Conservation (phyloP, 257 asterid species). For the Ajuga chamaepitys region DNA sequence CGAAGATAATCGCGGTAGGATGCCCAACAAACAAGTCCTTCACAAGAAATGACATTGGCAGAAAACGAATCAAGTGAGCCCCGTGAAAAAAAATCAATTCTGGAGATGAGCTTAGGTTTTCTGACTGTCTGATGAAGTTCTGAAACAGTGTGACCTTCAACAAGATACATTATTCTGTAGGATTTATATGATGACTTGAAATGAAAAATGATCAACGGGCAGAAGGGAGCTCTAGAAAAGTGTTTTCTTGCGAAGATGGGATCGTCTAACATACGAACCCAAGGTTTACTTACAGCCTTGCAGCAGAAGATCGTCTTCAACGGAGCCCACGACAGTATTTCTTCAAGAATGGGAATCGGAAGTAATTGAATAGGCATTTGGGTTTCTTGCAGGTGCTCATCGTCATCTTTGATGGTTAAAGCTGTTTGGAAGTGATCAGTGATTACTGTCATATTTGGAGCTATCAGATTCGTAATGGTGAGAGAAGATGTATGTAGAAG, state of each 20-base stretch:
- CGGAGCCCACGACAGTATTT: conserved; percentile 11
- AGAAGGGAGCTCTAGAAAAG: not conserved
- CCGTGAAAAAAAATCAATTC: too few relatives aligned
- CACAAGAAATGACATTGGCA: conserved; percentile 2
- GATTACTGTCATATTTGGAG: too few relatives aligned
- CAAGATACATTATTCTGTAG: conserved; percentile 1
- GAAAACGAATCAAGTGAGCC: conserved; percentile 2
- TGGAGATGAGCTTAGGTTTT: not conserved
- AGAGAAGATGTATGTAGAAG: too few relatives aligned
- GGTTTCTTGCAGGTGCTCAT: not conserved
- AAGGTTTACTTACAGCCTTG: conserved; percentile 1
- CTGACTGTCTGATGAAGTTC: not conserved
- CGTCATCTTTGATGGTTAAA: not conserved
- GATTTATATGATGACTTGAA: not conserved
- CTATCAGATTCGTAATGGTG: too few relatives aligned
- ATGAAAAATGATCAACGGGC: conserved; percentile 1
- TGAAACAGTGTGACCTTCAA: conserved; percentile 6
- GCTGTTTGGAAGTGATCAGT: not conserved
- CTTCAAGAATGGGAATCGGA: not conserved
- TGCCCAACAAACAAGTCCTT: conserved; percentile 7
- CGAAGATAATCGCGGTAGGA: not conserved
- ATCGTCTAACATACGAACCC: conserved; percentile 2
- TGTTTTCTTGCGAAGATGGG: not conserved
- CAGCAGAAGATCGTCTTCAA: not conserved
- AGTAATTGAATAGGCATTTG: too few relatives aligned